Evolutionary conservation across 1,284 basidiomycete species (phyloP).

Genomic region (Sporisorium iseilematis-ciliati): DNA sequence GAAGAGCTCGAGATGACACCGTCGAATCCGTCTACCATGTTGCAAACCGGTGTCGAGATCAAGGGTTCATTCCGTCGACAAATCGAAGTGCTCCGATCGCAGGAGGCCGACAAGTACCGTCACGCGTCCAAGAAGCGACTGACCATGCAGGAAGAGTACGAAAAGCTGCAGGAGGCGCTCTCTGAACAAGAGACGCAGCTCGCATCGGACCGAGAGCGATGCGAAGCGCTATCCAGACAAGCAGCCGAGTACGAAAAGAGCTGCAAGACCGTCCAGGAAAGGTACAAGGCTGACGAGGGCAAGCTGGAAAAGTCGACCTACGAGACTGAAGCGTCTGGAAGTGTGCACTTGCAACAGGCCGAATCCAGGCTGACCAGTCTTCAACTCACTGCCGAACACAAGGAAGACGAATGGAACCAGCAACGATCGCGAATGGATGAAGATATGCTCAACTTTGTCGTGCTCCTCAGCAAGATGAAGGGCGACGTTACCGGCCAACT

Average conservation of each 20-base stretch:
- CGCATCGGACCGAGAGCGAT: conserved; percentile 37
- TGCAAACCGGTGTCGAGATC: conserved; percentile 58
- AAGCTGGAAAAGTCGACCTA: conserved; percentile 50
- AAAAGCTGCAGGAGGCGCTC: conserved; percentile 49
- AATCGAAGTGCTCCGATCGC: conserved; percentile 46
- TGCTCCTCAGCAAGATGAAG: conserved; percentile 56
- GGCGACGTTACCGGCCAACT: conserved; percentile 50
- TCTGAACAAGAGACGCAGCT: conserved; percentile 44
- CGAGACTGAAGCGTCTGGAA: conserved; percentile 50
- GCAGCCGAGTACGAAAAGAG: conserved; percentile 53
- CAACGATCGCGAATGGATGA: conserved; percentile 53
- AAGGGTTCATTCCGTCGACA: conserved; percentile 49
- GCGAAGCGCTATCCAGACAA: conserved; percentile 36
- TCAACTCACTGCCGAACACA: conserved; percentile 50
- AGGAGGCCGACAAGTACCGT: conserved; percentile 50
- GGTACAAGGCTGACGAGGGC: conserved; percentile 51
- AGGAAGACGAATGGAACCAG: conserved; percentile 50
- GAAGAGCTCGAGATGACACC: conserved; percentile 57
- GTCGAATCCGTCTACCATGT: conserved; percentile 53
- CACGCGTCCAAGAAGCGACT: conserved; percentile 52
- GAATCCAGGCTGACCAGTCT: conserved; percentile 47
- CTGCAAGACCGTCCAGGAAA: conserved; percentile 52
- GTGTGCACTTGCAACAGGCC: conserved; percentile 48
- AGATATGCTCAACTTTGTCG: conserved; percentile 56
- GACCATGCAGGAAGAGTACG: conserved; percentile 56